phyloP scores from a whole-genome alignment of 2,329 filamentous ascomycete genomes.

The Balansia obtecta region DNA sequence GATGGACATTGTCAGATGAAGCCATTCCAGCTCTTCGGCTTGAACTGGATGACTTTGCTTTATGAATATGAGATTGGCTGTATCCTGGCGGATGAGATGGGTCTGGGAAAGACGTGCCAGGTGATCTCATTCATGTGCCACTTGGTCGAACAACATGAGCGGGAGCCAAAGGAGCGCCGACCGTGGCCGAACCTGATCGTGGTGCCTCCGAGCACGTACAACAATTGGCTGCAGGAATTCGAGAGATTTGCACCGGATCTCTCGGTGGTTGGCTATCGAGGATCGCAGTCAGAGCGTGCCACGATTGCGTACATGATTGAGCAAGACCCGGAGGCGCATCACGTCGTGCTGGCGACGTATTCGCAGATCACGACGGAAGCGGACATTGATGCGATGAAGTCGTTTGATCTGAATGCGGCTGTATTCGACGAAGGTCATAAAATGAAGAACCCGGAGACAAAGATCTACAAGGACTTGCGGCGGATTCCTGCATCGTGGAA shows the following conservation, averaged over 20 bases:
- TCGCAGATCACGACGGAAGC: constrained; percentile 42
- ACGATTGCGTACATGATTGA: constrained; percentile 55
- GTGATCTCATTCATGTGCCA: constrained; percentile 87
- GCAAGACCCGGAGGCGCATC: constrained; percentile 50
- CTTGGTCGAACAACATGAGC: constrained; percentile 52
- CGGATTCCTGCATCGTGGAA: constrained; percentile 71
- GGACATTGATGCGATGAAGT: constrained; percentile 38
- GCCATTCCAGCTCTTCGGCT: constrained; percentile 83
- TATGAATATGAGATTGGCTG: constrained; percentile 71
- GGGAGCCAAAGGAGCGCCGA: constrained; percentile 17
- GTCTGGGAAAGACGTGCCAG: constrained; percentile 89
- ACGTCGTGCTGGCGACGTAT: constrained; percentile 48
- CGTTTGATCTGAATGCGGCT: constrained; percentile 37
- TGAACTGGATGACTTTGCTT: constrained; percentile 87
- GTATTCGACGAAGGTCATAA: constrained; percentile 94
- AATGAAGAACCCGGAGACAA: constrained; percentile 77
- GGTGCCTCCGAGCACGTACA: constrained; percentile 84
- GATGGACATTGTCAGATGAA: constrained; percentile 66
- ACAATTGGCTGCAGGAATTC: constrained; percentile 94
- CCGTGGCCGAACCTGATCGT: constrained; percentile 70
- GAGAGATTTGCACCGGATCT: constrained; percentile 70
- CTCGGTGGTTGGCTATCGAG: constrained; percentile 58
- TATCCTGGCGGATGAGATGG: constrained; percentile 97
- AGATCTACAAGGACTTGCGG: constrained; percentile 68
- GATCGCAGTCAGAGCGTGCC: constrained; percentile 52